These are phyloP conservation scores for Barnettozyma pratensis DNA, from an alignment of 805 yeast genomes.

Conservation along the genomic window DNA sequence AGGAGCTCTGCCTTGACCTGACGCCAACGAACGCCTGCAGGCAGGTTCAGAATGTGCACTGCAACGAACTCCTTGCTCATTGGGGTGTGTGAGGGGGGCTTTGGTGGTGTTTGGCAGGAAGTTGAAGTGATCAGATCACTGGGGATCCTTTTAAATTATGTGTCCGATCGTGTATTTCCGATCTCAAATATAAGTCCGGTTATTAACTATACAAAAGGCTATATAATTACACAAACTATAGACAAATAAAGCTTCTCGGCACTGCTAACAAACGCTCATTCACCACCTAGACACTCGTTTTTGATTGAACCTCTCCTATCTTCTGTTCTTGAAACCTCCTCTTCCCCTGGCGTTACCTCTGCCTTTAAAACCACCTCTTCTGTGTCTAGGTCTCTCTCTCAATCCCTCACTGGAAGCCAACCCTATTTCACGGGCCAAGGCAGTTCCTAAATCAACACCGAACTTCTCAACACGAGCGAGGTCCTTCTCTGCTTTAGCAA, in stretches of 20 bases:
- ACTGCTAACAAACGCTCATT: too few species aligned
- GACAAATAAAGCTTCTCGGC: too few species aligned
- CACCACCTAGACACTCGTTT: background rate
- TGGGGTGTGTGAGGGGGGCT: background rate
- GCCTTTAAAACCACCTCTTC: constrained; percentile 5
- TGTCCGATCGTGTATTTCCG: too few species aligned
- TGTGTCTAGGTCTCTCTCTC: constrained; percentile 6
- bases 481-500: constrained; percentile 52
- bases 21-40: constrained; percentile 18
- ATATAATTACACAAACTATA: too few species aligned
- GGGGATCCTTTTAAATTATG: too few species aligned
- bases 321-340: constrained; percentile 2
- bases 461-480: constrained; percentile 75
- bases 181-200: too few species aligned
- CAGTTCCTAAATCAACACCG: constrained; percentile 67
- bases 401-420: constrained; percentile 26
- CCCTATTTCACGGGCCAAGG: constrained; percentile 65
- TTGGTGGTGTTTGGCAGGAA: background rate
- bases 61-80: constrained; percentile 5
- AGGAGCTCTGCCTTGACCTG: constrained; percentile 17
- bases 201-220: too few species aligned
- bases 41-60: constrained; percentile 19
- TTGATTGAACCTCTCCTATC: background rate
- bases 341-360: constrained; percentile 4
- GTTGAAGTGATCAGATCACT: background rate